Percentiles rank a stretch among this genome's conserved stretches.
phyloP scores from a whole-genome alignment of 169 alveolate genomes.

The Cryptosporidium canis region DNA sequence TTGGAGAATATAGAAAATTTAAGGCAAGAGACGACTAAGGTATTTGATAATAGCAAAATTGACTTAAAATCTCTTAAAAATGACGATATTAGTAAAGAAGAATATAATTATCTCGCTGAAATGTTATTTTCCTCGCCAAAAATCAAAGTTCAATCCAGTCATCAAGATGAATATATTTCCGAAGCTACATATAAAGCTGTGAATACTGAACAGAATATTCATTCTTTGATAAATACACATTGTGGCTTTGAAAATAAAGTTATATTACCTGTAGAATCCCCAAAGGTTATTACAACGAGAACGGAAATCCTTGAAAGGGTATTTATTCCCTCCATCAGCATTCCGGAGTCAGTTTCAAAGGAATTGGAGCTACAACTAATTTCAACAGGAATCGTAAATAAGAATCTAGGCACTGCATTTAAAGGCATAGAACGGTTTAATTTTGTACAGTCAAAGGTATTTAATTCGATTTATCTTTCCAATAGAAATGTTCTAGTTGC shows the following conservation, averaged over 20 bases:
- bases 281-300: neutral
- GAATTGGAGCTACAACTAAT: conserved; percentile 4
- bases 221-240: neutral
- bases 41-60: neutral
- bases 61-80: neutral
- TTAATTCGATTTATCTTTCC: conserved; percentile 90
- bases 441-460: conserved; percentile 94
- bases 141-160: neutral
- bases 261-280: neutral
- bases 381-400: neutral
- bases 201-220: neutral
- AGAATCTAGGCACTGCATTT: conserved; percentile 14
- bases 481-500: conserved; percentile 97
- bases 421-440: conserved; percentile 85
- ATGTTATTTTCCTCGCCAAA: neutral
- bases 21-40: neutral
- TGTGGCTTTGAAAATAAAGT: neutral
- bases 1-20: conserved; percentile 28
- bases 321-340: conserved; percentile 9
- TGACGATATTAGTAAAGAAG: neutral
- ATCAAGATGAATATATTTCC: too few species aligned
- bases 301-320: conserved; percentile 3
- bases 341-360: conserved; percentile 24
- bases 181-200: too few species aligned
- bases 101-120: neutral